phyloP scores from a whole-genome alignment of 768 basidiomycete genomes.

The Scleroderma citrinum region DNA sequence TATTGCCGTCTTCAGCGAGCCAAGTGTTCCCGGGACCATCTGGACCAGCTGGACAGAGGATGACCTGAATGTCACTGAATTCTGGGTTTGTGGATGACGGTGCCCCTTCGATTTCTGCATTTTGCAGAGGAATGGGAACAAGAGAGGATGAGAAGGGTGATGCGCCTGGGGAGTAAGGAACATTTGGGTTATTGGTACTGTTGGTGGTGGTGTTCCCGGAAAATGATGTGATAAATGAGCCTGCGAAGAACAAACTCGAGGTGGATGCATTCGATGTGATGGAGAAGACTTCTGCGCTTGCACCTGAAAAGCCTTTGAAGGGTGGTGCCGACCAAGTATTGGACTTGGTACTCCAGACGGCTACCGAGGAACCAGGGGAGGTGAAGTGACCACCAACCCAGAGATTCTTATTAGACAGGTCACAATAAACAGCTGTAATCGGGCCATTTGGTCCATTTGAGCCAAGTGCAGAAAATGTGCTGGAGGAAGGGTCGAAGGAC shows the following conservation, averaged over 20 bases:
- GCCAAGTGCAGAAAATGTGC: conserved; percentile 56
- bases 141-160: conserved; percentile 87
- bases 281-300: conserved; percentile 59
- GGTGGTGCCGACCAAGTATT: conserved; percentile 71
- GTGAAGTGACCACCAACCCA: conserved; percentile 80
- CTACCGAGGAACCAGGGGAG: conserved; percentile 60
- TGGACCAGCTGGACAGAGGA: conserved; percentile 82
- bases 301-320: conserved; percentile 77
- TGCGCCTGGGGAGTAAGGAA: conserved; percentile 76
- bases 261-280: conserved; percentile 71
- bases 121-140: conserved; percentile 67
- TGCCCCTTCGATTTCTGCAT: conserved; percentile 50
- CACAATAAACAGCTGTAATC: conserved; percentile 75
- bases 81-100: conserved; percentile 56
- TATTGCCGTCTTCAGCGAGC: conserved; percentile 69
- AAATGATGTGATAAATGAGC: conserved; percentile 79
- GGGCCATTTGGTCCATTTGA: conserved; percentile 67
- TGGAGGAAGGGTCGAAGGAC: conserved; percentile 59
- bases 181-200: conserved; percentile 76
- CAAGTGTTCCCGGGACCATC: conserved; percentile 81
- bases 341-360: conserved; percentile 60
- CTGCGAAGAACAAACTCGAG: conserved; percentile 78
- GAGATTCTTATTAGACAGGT: conserved; percentile 52
- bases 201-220: conserved; percentile 46
- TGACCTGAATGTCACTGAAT: conserved; percentile 58